Conservation (phyloP, 2,329 filamentous ascomycete genomes). For the Colletotrichum tamarilloi region DNA sequence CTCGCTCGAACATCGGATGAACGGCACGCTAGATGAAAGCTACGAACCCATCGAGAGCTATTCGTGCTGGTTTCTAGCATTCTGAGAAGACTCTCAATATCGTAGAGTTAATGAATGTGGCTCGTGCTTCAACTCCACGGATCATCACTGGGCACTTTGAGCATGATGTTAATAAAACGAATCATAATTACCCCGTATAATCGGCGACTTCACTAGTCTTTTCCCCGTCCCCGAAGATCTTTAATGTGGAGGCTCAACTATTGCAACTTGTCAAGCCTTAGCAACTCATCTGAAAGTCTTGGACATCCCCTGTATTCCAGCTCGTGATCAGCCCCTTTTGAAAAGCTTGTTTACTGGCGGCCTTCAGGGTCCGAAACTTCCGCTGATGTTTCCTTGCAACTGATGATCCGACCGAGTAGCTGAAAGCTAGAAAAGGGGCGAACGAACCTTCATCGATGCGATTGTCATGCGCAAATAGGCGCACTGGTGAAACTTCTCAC, state of each 20-base stretch:
- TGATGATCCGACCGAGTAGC: not conserved
- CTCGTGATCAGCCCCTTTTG: not conserved
- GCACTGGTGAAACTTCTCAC: not conserved
- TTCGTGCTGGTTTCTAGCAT: not conserved
- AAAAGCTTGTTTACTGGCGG: not conserved
- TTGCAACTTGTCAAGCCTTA: not conserved
- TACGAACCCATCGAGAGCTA: not conserved
- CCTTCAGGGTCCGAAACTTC: not conserved
- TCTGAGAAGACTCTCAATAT: not conserved
- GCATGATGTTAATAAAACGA: not conserved
- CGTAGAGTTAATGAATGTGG: not conserved
- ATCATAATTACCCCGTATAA: not conserved
- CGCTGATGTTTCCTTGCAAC: not conserved
- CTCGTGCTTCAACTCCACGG: not conserved
- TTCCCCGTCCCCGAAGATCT: not conserved
- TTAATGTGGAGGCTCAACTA: not conserved
- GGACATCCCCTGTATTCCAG: not conserved
- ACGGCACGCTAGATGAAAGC: not conserved
- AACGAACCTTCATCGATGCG: not conserved
- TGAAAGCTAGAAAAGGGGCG: not conserved
- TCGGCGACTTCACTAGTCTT: not conserved
- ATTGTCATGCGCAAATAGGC: not conserved
- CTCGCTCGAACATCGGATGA: slow-evolving; percentile 6
- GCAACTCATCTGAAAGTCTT: not conserved
- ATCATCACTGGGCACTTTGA: not conserved